Evolutionary conservation across 257 asterid species (phyloP), one percentile per base, ranked within the genome.

Genomic region (Orobanche coerulescens): DNA sequence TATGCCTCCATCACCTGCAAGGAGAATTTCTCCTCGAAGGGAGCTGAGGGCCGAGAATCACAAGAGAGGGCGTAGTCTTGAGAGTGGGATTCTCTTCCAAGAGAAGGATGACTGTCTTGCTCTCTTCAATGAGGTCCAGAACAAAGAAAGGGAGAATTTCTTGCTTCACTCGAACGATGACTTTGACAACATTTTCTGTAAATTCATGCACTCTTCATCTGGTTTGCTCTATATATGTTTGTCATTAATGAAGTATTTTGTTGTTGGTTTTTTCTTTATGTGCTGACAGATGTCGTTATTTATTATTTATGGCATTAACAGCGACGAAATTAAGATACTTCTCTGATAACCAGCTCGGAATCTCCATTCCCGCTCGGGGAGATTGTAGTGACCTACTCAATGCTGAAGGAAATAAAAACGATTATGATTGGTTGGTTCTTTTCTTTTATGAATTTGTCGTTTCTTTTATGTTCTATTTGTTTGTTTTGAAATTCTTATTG

Each of bases 1-100:
- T 69, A 88, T 93, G 98, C 94, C 97, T 61, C 85, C 97, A 51
- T 84, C 94, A n/a, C 97, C 97, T 55, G 84, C 84, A 22, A 55
- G 82, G 79, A 79, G 95, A 65, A 69, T 81, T 67, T 93, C 95
- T 43, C 95, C 96, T 0, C 82, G 89, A 62, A 84, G 91, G 80
- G 95, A 79, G 76, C 65, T 71, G 51, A 83, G 76, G 82, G 65
- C 75, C 14, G 97, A 82, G 33, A 84, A 73, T 77, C 97, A 88
- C 77, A 89, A 79, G 76, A 76, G 97, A 79, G 86, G 94, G 52
- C 89, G 75, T 28, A 93, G 98, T 75, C 81, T 93, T 19, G 98
- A 84, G 76, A 78, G 95, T 52, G 88, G 86, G 76, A 69, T 80
- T 64, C 79, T 44, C 40, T 72, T 72, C 59, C 76, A 66, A 61